These are phyloP conservation scores for Trichoderma gamsii DNA, from an alignment of 495 filamentous ascomycete species.

Conservation along the genomic window DNA sequence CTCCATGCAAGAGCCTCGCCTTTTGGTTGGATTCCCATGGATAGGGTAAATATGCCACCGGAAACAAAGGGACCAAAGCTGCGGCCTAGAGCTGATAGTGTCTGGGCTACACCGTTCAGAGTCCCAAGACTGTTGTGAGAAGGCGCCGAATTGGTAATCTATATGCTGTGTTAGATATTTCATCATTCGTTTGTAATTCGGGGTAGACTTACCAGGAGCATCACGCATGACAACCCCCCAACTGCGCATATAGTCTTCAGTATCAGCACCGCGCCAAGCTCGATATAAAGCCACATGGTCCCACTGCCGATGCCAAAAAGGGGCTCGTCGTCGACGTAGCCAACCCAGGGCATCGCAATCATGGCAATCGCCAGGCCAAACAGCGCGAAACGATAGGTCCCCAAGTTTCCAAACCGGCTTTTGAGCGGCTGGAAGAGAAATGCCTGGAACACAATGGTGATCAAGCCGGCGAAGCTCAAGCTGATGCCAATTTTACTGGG, in stretches of 20 bases:
- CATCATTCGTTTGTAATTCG: constrained; percentile 15
- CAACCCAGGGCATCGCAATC: constrained; percentile 82
- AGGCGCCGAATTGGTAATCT: constrained; percentile 91
- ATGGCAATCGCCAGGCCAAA: constrained; percentile 81
- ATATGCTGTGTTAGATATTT: constrained; percentile 13
- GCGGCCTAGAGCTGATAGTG: constrained; percentile 83
- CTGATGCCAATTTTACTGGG: constrained; percentile 80
- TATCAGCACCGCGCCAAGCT: constrained; percentile 72
- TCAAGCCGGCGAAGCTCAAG: constrained; percentile 73
- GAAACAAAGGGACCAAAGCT: constrained; percentile 85
- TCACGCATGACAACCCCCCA: constrained; percentile 79
- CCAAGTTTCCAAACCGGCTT: constrained; percentile 75
- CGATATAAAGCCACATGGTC: constrained; percentile 62
- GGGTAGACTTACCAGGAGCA: constrained; percentile 62
- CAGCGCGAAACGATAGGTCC: constrained; percentile 71
- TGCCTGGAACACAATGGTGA: constrained; percentile 85
- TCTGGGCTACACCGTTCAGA: constrained; percentile 90
- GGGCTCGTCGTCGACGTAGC: constrained; percentile 56
- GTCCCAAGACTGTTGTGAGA: constrained; percentile 82
- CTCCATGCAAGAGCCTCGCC: constrained; percentile 84
- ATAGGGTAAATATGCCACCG: constrained; percentile 72
- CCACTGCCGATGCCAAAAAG: constrained; percentile 43
- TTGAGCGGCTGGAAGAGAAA: constrained; percentile 74
- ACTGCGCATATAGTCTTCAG: constrained; percentile 86
- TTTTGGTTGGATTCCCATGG: constrained; percentile 61